phyloP scores from a whole-genome alignment of 208 protist species.

The Crithidia brevicula region DNA sequence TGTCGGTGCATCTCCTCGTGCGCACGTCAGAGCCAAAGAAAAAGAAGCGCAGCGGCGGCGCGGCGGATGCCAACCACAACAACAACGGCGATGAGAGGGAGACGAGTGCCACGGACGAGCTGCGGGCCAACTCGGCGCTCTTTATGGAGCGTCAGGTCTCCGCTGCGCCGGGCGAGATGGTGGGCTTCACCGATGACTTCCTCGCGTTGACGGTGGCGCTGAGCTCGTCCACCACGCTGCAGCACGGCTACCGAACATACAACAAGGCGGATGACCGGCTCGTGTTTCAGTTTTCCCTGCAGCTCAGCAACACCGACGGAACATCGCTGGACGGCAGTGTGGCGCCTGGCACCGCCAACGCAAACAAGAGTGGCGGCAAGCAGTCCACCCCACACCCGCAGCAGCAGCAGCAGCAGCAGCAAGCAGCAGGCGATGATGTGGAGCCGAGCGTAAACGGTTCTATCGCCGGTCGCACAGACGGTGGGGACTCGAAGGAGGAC shows the following conservation, averaged over 20 bases:
- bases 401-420: not conserved
- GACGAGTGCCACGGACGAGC: slow-evolving; percentile 20
- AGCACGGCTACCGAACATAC: slow-evolving; percentile 75
- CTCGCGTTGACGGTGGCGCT: slow-evolving; percentile 50
- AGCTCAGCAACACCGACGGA: slow-evolving; percentile 41
- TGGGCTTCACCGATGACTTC: slow-evolving; percentile 69
- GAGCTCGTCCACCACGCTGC: slow-evolving; percentile 44
- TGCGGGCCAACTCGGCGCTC: slow-evolving; percentile 44
- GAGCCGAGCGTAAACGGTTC: slow-evolving; percentile 23
- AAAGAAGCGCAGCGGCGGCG: slow-evolving; percentile 46
- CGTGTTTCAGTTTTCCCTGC: slow-evolving; percentile 73
- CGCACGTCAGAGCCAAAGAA: slow-evolving; percentile 81
- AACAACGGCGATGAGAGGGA: slow-evolving; percentile 19
- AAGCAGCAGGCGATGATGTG: slow-evolving; percentile 4
- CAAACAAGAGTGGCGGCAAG: slow-evolving; percentile 15
- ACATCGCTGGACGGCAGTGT: slow-evolving; percentile 31
- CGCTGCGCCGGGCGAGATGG: slow-evolving; percentile 56
- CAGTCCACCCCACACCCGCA: slow-evolving; percentile 19
- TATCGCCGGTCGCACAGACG: slow-evolving; percentile 23
- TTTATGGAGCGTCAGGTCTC: slow-evolving; percentile 61
- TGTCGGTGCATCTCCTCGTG: slow-evolving; percentile 56
- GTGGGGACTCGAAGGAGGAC: slow-evolving; percentile 34
- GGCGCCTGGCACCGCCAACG: not conserved
- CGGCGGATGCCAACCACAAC: not conserved
- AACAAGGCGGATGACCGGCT: slow-evolving; percentile 67